These are phyloP conservation scores for Syzygium syzygioides DNA, from an alignment of 441 rosid species.

Conservation along the genomic window DNA sequence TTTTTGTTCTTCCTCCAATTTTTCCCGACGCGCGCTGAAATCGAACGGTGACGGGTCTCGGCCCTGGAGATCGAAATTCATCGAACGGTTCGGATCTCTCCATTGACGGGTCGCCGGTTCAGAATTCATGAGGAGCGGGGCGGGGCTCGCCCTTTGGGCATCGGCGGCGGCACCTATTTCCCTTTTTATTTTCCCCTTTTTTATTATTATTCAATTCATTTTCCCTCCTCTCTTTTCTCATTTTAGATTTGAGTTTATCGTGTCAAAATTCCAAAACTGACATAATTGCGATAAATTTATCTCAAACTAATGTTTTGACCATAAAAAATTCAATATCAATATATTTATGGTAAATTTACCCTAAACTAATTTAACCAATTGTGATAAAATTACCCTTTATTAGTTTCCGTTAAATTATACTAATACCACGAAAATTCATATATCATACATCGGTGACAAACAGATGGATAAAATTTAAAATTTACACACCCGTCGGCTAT, in stretches of 20 bases:
- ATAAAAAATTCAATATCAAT: too few species aligned
- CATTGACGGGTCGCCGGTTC: not conserved
- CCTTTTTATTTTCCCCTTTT: not conserved
- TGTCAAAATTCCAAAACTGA: too few species aligned
- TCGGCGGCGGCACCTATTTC: not conserved
- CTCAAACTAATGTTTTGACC: too few species aligned
- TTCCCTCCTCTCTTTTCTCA: not conserved
- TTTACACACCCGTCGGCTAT: accelerated
- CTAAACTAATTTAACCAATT: too few species aligned
- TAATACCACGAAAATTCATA: too few species aligned
- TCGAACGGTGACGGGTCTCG: not conserved
- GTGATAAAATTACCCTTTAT: too few species aligned
- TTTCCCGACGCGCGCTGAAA: not conserved
- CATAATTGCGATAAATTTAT: accelerated
- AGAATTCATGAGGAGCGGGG: not conserved
- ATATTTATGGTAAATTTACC: too few species aligned
- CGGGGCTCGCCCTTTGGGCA: not conserved
- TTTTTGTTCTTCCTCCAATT: not conserved
- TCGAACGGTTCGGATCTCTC: not conserved
- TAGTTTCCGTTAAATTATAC: too few species aligned
- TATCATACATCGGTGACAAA: too few species aligned
- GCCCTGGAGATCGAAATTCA: not conserved
- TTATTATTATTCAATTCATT: not conserved
- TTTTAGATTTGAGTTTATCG: not conserved
- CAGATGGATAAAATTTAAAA: too few species aligned